These are phyloP conservation scores for Hymenoscyphus linearis DNA, from an alignment of 2,329 filamentous ascomycete genomes.

Conservation along the genomic window DNA sequence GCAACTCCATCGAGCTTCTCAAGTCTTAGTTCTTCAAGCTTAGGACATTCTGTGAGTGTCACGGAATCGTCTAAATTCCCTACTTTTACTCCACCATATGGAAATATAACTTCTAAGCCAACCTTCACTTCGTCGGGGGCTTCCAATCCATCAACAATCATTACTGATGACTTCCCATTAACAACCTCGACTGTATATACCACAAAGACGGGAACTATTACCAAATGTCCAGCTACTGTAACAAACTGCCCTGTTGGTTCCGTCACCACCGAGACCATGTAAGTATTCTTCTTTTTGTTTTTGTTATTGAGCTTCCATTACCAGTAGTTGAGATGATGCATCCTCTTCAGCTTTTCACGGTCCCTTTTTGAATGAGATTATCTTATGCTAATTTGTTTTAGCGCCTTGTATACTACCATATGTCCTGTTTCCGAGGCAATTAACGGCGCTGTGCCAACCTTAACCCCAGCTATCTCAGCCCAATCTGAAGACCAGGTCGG, in stretches of 20 bases:
- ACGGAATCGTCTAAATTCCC: not conserved
- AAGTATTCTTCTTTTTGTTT: not conserved
- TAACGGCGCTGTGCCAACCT: not conserved
- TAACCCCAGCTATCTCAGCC: constrained; percentile 3
- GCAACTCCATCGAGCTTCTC: no score
- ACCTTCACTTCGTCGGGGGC: not conserved
- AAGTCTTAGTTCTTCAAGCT: not conserved
- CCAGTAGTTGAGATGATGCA: no score
- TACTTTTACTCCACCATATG: constrained; percentile 4
- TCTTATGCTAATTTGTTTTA: not conserved
- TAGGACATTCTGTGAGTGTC: not conserved
- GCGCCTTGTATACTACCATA: constrained; percentile 33
- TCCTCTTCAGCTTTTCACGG: no score
- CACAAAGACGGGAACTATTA: constrained; percentile 37
- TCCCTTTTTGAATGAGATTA: no score
- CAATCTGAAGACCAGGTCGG: not conserved
- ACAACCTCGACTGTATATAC: constrained; percentile 42
- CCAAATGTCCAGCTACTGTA: constrained; percentile 25
- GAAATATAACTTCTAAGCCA: not conserved
- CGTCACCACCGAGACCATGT: constrained; percentile 34
- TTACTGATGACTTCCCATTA: not conserved
- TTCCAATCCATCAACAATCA: not conserved
- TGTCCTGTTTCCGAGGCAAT: constrained; percentile 30
- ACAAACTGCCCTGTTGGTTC: constrained; percentile 27
- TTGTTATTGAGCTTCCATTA: no score